phyloP scores from a whole-genome alignment of 192 early-diverging fungal genomes.

The Coemansia furcata region DNA sequence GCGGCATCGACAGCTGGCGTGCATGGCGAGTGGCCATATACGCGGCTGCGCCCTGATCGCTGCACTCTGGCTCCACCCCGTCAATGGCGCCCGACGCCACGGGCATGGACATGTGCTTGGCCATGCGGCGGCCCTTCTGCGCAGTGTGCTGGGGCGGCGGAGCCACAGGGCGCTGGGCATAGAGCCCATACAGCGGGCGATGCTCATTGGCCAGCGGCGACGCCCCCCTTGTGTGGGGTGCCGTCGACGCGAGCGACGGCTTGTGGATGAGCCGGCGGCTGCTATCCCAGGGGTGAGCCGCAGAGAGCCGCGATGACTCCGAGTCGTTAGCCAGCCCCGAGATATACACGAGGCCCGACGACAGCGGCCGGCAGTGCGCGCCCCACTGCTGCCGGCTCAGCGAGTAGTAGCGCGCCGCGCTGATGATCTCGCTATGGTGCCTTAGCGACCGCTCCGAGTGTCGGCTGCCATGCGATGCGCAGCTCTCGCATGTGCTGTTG shows the following conservation, averaged over 20 bases:
- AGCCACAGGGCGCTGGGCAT: constrained; percentile 9
- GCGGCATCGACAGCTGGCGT: constrained; percentile 3
- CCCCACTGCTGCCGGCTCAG: constrained; percentile 2
- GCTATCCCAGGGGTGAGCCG: constrained; percentile 17
- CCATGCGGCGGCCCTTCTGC: not conserved
- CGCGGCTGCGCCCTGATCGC: not conserved
- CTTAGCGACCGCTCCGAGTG: constrained; percentile 7
- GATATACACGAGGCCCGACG: constrained; percentile 4
- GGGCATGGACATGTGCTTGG: constrained; percentile 38
- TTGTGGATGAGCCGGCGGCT: constrained; percentile 15
- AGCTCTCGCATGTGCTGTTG: constrained; percentile 1
- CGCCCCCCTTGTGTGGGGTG: not conserved
- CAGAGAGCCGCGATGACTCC: not conserved
- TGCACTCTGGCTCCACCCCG: not conserved
- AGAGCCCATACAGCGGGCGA: constrained; percentile 16
- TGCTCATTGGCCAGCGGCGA: not conserved
- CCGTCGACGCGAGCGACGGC: constrained; percentile 4
- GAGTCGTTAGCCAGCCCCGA: constrained; percentile 4
- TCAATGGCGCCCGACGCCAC: not conserved
- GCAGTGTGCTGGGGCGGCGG: no score
- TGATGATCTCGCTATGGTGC: constrained; percentile 6
- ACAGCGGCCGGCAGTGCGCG: not conserved
- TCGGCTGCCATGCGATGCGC: constrained; percentile 2
- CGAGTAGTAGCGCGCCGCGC: not conserved
- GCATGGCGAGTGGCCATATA: not conserved